Evolutionary conservation across 148 eudicot genomes (phyloP), one percentile per base, ranked within the genome.

Genomic region (Rhododendron mucronatum): DNA sequence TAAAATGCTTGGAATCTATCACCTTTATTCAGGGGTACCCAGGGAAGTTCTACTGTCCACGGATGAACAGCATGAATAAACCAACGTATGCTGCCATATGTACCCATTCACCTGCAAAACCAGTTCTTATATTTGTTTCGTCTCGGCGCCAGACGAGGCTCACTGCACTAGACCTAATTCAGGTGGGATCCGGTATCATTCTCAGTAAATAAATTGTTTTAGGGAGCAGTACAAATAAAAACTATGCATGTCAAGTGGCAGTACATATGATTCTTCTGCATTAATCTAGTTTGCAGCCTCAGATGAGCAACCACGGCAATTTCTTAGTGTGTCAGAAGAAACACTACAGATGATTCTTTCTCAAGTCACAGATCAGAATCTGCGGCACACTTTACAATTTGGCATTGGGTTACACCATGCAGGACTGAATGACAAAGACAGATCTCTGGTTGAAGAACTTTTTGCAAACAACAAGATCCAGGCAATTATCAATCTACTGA

Each of bases 31-130:
- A 96, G 99, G 99, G 99, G 90, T 97, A 97, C 85, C 99, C 99
- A 83, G 99, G 99, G 89, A 96, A 96, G 92, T 97, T 86, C 88
- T 97, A 97, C 88, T 97, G 98, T 87, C 99, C 98, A 65, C 95
- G 99, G 87, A 97, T 97, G 99, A 94, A 94, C 89, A 97, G 99
- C 93, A 97, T 97, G 99, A 97, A 97, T 74, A 97, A 97, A 85
- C 99, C 99, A 86, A 90, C 99, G 2, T 97, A 95, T 94, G 99
- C 99, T 82, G 98, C 99, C 84, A 95, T 96, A 91, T 90, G 95
- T 82, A 91, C 95, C 50, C 99, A 97, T 92, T 95, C 99, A 82
- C 99, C 99, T 69, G 93, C 98, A 90, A 97, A 97, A 87, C 99
- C 99, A 53, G 98, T 97, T 87, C 95, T 97, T 69, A 91, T 97